Percentiles rank a stretch among this genome's conserved stretches.
Conservation (phyloP, 192 early-diverging fungal genomes). For the Powellomyces hirtus region DNA sequence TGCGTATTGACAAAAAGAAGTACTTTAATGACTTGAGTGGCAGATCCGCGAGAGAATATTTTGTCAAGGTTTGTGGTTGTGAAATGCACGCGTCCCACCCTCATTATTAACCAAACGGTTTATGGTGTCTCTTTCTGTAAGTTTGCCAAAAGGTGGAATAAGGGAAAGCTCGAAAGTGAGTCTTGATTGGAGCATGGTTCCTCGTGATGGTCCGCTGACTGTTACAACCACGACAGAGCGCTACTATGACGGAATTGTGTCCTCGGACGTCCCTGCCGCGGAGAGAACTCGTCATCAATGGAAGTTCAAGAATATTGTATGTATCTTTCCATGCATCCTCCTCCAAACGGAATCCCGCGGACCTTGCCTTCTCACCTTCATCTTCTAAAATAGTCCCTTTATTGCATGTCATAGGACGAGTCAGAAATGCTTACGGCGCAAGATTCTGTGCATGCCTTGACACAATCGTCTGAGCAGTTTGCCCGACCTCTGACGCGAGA, state of each 20-base stretch:
- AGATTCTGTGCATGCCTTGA: constrained; percentile 62
- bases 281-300: constrained; percentile 75
- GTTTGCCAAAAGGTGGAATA: constrained; percentile 88
- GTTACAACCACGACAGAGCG: constrained; percentile 42
- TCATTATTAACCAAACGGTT: not conserved
- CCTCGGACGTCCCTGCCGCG: constrained; percentile 58
- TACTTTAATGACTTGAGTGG: constrained; percentile 76
- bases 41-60: constrained; percentile 67
- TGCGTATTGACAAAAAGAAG: constrained; percentile 40
- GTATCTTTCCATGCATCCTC: too few relatives aligned
- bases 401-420: constrained; percentile 28
- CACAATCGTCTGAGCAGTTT: constrained; percentile 20
- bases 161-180: constrained; percentile 41
- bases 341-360: constrained; percentile 42
- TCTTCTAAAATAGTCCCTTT: constrained; percentile 1
- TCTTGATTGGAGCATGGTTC: too few relatives aligned
- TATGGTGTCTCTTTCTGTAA: constrained; percentile 22
- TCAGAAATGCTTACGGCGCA: constrained; percentile 53
- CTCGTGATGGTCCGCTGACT: constrained; percentile 5
- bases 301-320: constrained; percentile 56
- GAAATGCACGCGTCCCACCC: not conserved
- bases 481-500: not conserved
- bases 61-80: constrained; percentile 48
- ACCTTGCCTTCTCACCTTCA: constrained; percentile 1
- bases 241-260: constrained; percentile 68